A percentile compares a stretch with the other conserved stretches of the same genome.
phyloP scores from a whole-genome alignment of 108 stramenopile species.

The Skeletonema potamos region DNA sequence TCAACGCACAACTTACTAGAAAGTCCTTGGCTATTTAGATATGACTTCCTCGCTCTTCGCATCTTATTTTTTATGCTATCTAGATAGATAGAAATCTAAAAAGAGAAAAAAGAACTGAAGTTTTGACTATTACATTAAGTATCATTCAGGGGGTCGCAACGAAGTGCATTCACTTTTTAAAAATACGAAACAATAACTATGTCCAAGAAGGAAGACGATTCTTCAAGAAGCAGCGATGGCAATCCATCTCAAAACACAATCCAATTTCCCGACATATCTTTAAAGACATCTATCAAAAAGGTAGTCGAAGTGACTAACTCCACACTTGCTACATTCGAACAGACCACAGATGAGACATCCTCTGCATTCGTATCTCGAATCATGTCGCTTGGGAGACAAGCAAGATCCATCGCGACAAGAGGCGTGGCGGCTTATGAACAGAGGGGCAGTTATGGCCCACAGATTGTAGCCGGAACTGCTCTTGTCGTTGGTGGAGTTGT shows the following conservation, averaged over 20 bases:
- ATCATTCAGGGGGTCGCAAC: too few species aligned
- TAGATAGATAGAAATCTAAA: too few species aligned
- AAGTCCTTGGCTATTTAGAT: too few species aligned
- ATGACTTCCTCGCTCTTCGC: too few species aligned
- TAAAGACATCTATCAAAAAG: slow-evolving; percentile 20
- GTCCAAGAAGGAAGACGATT: neutral
- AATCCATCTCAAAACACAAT: neutral
- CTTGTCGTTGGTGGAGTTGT: slow-evolving; percentile 23
- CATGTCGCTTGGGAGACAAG: slow-evolving; percentile 16
- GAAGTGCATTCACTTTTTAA: too few species aligned
- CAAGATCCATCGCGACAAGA: slow-evolving; percentile 6
- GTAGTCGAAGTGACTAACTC: slow-evolving; percentile 22
- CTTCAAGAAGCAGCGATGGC: neutral
- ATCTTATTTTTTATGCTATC: too few species aligned
- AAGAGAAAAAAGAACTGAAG: too few species aligned
- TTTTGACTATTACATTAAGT: too few species aligned
- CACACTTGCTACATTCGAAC: slow-evolving; percentile 32
- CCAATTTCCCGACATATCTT: neutral
- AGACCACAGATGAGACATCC: slow-evolving; percentile 18
- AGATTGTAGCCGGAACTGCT: slow-evolving; percentile 37
- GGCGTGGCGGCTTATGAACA: slow-evolving; percentile 28
- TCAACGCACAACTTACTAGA: too few species aligned
- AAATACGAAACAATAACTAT: slow-evolving; percentile 34
- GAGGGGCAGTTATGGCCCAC: slow-evolving; percentile 37
- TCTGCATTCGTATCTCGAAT: slow-evolving; percentile 29